Evolutionary conservation across 306 rosid genomes (phyloP), one percentile per base, ranked within the genome.

Genomic region (Cicer judaicum): DNA sequence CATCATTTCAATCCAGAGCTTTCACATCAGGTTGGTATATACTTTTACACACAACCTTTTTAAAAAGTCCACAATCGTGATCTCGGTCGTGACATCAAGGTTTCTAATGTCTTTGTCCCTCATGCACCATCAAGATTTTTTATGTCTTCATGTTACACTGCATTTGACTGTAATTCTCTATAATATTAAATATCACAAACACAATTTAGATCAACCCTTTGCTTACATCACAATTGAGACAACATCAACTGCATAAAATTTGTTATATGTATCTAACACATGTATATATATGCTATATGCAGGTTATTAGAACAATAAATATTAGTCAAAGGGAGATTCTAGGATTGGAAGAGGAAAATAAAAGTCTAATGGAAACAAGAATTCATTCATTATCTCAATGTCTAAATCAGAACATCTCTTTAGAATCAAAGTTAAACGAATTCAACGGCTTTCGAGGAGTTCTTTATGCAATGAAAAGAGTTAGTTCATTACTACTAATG

Each of bases 361-460:
- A 82, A 54, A 86, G 81, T 57, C 67, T 92, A 70, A 68, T 87
- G 87, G 89, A 85, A 77, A 87, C 96, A 72, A 88, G 91, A 85
- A 89, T 89, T 48, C 87, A 85, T 21, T 60, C 93, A 73, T 68
- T 92, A 49, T 84, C 89, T 1, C 81, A 82, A 9, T 64, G 84
- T 72, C 40, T 82, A 38, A 82, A 77, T n/a, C 83, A 78, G 21
- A 80, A 64, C 81, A 53, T 82, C 14, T 84, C 85, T 0, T 70
- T 75, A 68, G 88, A 83, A 74, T 34, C 43, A 2, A 60, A 60
- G 10, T 87, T 82, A 10, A 92, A 88, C 11, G 96, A 91, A 16
- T 92, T 89, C 82, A 86, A 79, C 34, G 96, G 97, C 13, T 92
- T 92, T 62, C 61, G 97, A n/a, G 97, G 96, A 1, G 91, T 89